phyloP scores from a whole-genome alignment of 139 green algal genomes.

The Volvox africanus region DNA sequence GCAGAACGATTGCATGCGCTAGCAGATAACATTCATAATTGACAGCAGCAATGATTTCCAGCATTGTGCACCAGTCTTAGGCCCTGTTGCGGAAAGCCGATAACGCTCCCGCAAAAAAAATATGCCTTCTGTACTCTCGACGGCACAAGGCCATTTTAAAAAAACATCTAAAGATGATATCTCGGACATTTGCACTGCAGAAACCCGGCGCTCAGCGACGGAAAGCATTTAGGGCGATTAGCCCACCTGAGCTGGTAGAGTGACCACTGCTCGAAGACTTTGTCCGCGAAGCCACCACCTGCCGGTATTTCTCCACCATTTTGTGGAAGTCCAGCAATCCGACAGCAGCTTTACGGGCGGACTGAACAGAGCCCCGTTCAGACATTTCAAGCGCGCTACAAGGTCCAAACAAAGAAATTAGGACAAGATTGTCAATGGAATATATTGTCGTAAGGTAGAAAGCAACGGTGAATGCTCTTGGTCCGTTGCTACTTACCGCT shows the following conservation, averaged over 20 bases:
- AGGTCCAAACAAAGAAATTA: not conserved
- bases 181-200: not conserved
- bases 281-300: constrained; percentile 36
- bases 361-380: constrained; percentile 29
- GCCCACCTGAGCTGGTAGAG: constrained; percentile 33
- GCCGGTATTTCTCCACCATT: constrained; percentile 50
- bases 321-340: constrained; percentile 47
- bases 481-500: constrained; percentile 4
- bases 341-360: constrained; percentile 8
- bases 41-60: not conserved
- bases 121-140: not conserved
- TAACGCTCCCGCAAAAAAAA: not conserved
- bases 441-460: not conserved
- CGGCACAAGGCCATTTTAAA: not conserved
- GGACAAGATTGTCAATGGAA: not conserved
- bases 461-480: not conserved
- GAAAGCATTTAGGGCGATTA: not conserved
- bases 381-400: constrained; percentile 42
- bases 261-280: constrained; percentile 24
- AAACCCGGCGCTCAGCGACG: not conserved
- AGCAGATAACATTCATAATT: not conserved
- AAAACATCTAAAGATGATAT: not conserved
- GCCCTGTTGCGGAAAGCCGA: not conserved
- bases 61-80: not conserved
- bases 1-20: not conserved